phyloP scores from a whole-genome alignment of 225 moss, liverwort and hornwort species.

The Bryoerythrophyllum caledonicum region DNA sequence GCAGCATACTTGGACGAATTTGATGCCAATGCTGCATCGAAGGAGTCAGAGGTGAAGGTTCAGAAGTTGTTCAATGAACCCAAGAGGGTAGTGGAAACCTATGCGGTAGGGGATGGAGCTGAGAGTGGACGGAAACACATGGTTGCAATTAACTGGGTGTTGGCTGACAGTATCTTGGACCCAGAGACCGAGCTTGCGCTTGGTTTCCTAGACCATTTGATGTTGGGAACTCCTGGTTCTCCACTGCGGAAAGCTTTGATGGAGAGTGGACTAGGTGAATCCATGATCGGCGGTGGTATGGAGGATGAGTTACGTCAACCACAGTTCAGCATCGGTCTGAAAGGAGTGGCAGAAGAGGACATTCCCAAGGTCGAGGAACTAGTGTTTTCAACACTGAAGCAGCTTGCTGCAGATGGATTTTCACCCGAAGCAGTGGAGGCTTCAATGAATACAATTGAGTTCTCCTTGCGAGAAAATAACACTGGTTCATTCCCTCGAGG shows the following conservation, averaged over 20 bases:
- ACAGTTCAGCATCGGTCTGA: slow-evolving; percentile 89
- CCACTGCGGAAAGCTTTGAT: slow-evolving; percentile 87
- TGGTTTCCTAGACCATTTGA: slow-evolving; percentile 92
- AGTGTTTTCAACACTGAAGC: slow-evolving; percentile 77
- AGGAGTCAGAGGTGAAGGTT: slow-evolving; percentile 84
- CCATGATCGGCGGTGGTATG: slow-evolving; percentile 90
- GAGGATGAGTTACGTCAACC: slow-evolving; percentile 97
- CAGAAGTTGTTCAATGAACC: slow-evolving; percentile 85
- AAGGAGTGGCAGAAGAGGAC: slow-evolving; percentile 83
- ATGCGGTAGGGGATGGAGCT: slow-evolving; percentile 77
- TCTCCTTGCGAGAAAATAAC: slow-evolving; percentile 91
- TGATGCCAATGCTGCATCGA: slow-evolving; percentile 67
- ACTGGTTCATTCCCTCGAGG: slow-evolving; percentile 98
- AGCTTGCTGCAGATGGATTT: slow-evolving; percentile 77
- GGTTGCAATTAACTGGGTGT: slow-evolving; percentile 94
- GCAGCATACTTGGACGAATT: slow-evolving; percentile 88
- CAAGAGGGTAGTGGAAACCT: slow-evolving; percentile 81
- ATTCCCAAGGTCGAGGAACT: slow-evolving; percentile 82
- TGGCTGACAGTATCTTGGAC: slow-evolving; percentile 75
- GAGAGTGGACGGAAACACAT: slow-evolving; percentile 90
- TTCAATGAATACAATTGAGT: slow-evolving; percentile 94
- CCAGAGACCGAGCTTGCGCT: slow-evolving; percentile 93
- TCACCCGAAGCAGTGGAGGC: slow-evolving; percentile 91
- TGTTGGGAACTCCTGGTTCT: slow-evolving; percentile 92
- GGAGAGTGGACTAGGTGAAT: slow-evolving; percentile 94